A percentile compares a stretch with the other conserved stretches of the same genome.
phyloP scores from a whole-genome alignment of 2,329 filamentous ascomycete species.

The Fusarium sacchari region DNA sequence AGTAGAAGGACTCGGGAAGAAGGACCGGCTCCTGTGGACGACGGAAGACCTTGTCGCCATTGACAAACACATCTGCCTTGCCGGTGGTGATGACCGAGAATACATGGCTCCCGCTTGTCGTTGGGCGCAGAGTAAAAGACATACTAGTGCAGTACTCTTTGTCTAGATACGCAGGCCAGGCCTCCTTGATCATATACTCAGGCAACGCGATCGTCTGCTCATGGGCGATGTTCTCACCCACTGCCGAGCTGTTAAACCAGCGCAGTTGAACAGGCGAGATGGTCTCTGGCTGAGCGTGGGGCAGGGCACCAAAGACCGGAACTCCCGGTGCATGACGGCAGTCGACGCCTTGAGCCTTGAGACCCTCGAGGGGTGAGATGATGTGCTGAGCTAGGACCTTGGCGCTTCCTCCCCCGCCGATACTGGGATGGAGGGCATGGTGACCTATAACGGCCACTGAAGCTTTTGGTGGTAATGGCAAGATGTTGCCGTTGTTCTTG shows the following conservation, averaged over 20 bases:
- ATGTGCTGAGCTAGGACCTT: conserved; percentile 9
- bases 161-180: neutral
- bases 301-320: neutral
- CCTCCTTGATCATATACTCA: conserved; percentile 9
- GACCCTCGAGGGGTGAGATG: neutral
- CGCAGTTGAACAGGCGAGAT: neutral
- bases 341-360: neutral
- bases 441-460: neutral
- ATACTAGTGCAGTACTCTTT: neutral
- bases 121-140: neutral
- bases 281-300: neutral
- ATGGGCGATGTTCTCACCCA: neutral
- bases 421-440: neutral
- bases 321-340: neutral
- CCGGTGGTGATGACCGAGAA: conserved; percentile 2
- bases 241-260: neutral
- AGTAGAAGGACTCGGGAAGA: conserved; percentile 5
- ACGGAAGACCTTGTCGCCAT: neutral
- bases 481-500: neutral
- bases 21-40: neutral
- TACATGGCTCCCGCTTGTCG: neutral
- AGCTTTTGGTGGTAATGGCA: accelerated
- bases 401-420: neutral
- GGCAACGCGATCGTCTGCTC: neutral
- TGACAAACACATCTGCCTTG: neutral